Conservation (phyloP, 169 alveolate species). For the Cystoisospora suis region DNA sequence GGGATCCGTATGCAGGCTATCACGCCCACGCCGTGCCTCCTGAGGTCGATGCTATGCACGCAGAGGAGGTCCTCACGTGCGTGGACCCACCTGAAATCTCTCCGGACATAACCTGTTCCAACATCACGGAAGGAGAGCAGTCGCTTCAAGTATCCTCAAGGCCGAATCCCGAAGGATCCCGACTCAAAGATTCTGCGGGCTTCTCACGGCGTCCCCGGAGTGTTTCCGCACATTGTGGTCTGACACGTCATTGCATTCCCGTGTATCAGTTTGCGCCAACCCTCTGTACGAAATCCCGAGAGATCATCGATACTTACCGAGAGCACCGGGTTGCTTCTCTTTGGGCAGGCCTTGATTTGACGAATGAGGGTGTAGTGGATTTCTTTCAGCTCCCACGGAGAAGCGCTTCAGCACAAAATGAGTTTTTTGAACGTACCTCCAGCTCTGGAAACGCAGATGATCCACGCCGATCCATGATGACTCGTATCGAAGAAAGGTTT, state of each 20-base stretch:
- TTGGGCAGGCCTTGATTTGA: neutral
- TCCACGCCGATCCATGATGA: neutral
- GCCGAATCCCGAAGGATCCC: no score
- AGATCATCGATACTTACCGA: slow-evolving; percentile 31
- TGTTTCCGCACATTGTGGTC: slow-evolving; percentile 25
- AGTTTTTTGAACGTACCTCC: neutral
- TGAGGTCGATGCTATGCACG: slow-evolving; percentile 12
- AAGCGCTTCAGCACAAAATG: neutral
- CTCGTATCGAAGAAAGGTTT: slow-evolving; percentile 4
- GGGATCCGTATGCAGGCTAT: slow-evolving; percentile 33
- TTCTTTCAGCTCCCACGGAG: neutral
- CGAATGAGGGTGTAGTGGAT: slow-evolving; percentile 18
- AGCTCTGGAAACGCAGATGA: neutral
- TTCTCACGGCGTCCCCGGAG: no score
- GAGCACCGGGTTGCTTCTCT: neutral
- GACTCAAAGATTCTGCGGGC: no score
- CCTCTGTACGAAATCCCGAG: slow-evolving; percentile 24
- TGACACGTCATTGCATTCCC: slow-evolving; percentile 22
- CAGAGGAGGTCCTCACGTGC: neutral
- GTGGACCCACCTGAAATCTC: neutral
- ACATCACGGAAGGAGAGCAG: no score
- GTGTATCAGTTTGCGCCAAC: slow-evolving; percentile 26
- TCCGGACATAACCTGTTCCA: no score
- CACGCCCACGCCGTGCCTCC: slow-evolving; percentile 19
- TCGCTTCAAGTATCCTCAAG: no score